These are phyloP conservation scores for Flaveria floridana DNA, from an alignment of 140 eudicot species.

Conservation along the genomic window DNA sequence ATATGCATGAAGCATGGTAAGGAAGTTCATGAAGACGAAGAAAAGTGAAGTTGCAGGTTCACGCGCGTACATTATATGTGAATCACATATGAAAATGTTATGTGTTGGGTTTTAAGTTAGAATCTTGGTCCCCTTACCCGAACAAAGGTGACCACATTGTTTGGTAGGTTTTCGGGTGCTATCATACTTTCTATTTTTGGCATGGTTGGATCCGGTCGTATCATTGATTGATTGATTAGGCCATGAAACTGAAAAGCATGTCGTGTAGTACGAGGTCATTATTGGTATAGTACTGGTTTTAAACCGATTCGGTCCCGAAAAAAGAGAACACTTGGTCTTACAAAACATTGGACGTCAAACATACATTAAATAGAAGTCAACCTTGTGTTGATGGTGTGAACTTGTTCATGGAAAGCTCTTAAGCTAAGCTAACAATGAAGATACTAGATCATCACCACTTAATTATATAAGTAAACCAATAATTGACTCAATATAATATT, in stretches of 20 bases:
- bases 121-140: too few species aligned
- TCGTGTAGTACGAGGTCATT: background rate
- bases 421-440: background rate
- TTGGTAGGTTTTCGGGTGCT: background rate
- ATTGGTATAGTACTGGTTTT: background rate
- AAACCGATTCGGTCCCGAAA: background rate
- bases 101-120: too few species aligned
- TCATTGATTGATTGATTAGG: background rate
- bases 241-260: background rate
- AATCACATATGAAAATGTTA: too few species aligned
- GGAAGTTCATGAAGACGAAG: background rate
- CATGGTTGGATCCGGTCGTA: background rate
- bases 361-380: background rate
- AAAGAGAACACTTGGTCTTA: background rate
- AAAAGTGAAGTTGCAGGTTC: background rate
- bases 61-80: background rate
- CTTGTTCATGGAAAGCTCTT: background rate
- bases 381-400: background rate
- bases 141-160: background rate
- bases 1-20: background rate
- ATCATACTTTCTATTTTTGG: background rate
- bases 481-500: background rate
- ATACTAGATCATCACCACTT: too few species aligned
- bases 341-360: background rate
- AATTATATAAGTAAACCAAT: background rate